These are phyloP conservation scores for Hymenoscyphus repandus DNA, from an alignment of 2,329 filamentous ascomycete genomes.

Conservation along the genomic window DNA sequence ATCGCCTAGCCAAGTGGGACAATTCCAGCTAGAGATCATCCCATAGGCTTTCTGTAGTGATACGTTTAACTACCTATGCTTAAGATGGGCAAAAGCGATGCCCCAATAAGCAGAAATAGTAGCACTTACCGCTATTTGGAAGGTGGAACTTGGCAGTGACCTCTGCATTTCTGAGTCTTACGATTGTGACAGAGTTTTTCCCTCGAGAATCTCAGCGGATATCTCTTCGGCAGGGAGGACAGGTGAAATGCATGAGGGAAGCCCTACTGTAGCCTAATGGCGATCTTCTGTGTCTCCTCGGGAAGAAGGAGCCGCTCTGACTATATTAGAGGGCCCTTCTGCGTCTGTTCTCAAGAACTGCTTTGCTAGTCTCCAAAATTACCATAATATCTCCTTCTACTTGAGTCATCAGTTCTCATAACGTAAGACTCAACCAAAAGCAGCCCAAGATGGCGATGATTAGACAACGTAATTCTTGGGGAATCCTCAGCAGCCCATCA, in stretches of 20 bases:
- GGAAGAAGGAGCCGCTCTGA: neutral
- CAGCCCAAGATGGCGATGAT: neutral
- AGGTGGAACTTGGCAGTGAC: neutral
- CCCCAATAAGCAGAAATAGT: neutral
- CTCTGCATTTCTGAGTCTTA: neutral
- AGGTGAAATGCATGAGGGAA: neutral
- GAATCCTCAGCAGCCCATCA: too few species aligned
- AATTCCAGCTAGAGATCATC: neutral
- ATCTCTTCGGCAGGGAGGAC: neutral
- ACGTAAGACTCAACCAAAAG: neutral
- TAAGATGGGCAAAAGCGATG: neutral
- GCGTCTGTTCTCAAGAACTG: neutral
- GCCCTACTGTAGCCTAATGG: slow-evolving; percentile 8
- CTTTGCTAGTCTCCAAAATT: neutral
- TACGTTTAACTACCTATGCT: neutral
- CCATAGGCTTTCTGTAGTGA: neutral
- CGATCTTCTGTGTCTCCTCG: neutral
- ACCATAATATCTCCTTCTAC: neutral
- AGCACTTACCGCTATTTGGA: neutral
- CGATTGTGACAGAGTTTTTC: neutral
- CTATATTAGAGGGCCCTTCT: neutral
- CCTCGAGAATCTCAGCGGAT: neutral
- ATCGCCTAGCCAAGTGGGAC: neutral
- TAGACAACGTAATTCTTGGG: too few species aligned
- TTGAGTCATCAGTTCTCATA: too few species aligned